Evolutionary conservation across 2,329 filamentous ascomycete species (phyloP), one percentile per base, ranked within the genome.

Genomic region (Aureobasidium sp.): DNA sequence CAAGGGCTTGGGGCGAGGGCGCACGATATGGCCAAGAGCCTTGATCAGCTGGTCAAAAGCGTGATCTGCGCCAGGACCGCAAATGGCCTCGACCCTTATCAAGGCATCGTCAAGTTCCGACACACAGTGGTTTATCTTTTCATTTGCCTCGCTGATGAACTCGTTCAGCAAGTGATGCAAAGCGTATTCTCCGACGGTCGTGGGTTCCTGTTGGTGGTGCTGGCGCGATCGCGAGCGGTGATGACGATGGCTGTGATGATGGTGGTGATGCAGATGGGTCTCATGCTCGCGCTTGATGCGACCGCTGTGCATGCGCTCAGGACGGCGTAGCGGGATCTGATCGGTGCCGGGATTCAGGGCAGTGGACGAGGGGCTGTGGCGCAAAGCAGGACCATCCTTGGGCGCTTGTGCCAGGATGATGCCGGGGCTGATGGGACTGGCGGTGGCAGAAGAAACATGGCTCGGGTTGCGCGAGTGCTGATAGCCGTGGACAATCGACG

Each of bases 131-230:
- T 87, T 90, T 59, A 98, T 86, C 71, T 96, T 96, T 60, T 93
- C 88, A 68, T 98, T 93, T n/a, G 93, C 93, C 67, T 94, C 88
- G 14, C 87, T 86, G 64, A 97, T 93, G 71, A 98, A 98, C 57
- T 90, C 90, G 60, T 93, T 97, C 70, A 97, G 96, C 38, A 98
- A 75, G 62, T 97, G 91, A 70, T 97, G 91, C 56, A 98, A 75
- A 17, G 93, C 93, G 79, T 95, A 97, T 74, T 98, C 93, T 53
- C 90, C 90, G n/a, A 96, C 90, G 0, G 90, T 96, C 70, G 91
- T 95, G 59, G 86, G 81, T 58, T 95, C 88, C 50, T 85, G 81
- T 60, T 81, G 80, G 50, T 77, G 73, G 62, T 85, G 81, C 47
- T 84, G 84, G 55, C 77, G 70, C 32, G 78, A 79, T 59, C 78